Evolutionary conservation across 257 asterid genomes (phyloP), one percentile per base, ranked within the genome.

Genomic region (Coffea canephora): DNA sequence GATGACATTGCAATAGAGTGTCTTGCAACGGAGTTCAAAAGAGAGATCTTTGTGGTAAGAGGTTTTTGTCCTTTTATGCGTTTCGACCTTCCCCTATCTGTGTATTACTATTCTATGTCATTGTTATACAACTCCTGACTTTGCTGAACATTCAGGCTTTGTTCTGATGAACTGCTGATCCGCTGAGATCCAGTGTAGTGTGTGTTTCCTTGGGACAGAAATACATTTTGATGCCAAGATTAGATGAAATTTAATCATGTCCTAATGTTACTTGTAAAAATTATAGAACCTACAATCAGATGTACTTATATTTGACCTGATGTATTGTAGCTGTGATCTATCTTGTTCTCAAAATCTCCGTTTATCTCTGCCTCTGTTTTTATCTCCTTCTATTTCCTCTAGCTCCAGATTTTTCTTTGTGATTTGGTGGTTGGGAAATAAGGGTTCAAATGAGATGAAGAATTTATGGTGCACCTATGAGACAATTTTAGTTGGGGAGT

Each of bases 1-100:
- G 99, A 95, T 68, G 99, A 95, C 84, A 92, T 95, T 80, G 99
- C 99, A 1, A 95, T 95, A 18, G 98, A 95, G 87, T 95, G 97
- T 79, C 96, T 95, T 43, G 98, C 99, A 2, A 91, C 97, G 0
- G 98, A 95, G 87, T 95, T 92, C 83, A 93, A 91, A 84, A 84
- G 99, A 82, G 98, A 95, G 88, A 88, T 95, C 62, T 95, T 89
- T 85, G 99, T 95, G 97, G 99, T 95, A 86, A 83, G 94, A 55
- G 62, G 66, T 67, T 81, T 15, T 72, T n/a, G 13, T 57, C 49
- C 48, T 39, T 79, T 69, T 48, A 15, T 68, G 36, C 19, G 18
- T 61, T 27, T 21, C 23, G 18, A 41, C 72, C 10, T 77, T 8
- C 46, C 15, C 57, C 48, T 31, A 4, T 71, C 27, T 34, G 50